Conservation (phyloP, 768 basidiomycete genomes). For the Trametes punicea region DNA sequence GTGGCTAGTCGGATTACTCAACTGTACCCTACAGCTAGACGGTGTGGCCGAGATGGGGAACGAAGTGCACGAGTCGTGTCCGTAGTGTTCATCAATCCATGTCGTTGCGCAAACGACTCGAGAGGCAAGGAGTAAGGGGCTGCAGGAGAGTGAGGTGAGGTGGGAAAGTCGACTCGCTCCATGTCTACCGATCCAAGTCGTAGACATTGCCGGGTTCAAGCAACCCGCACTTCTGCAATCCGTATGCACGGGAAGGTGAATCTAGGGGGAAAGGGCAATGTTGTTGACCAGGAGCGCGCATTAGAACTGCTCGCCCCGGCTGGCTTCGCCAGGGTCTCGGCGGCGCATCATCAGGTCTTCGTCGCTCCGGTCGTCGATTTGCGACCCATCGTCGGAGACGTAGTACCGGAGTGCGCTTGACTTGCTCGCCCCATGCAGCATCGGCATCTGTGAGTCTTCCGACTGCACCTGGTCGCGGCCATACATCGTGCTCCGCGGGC, state of each 20-base stretch:
- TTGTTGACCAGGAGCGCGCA: not conserved
- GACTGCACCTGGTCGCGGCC: slow-evolving; percentile 42
- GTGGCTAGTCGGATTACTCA: slow-evolving; percentile 19
- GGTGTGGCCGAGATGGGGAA: not conserved
- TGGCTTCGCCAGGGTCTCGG: slow-evolving; percentile 13
- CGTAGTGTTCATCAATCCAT: not conserved
- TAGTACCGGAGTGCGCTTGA: slow-evolving; percentile 56
- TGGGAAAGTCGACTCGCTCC: not conserved
- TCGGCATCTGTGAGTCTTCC: slow-evolving; percentile 55
- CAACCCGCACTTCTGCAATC: not conserved
- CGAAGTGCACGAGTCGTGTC: slow-evolving; percentile 3
- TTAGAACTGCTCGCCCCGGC: slow-evolving; percentile 18
- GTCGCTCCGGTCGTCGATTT: slow-evolving; percentile 30
- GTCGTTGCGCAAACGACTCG: not conserved
- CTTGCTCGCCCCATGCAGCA: slow-evolving; percentile 42
- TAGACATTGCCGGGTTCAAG: too few species aligned
- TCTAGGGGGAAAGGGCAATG: not conserved
- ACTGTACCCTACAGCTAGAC: slow-evolving; percentile 14
- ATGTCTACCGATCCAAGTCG: not conserved
- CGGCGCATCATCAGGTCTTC: slow-evolving; percentile 45
- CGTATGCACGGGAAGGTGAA: not conserved
- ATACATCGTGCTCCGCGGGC: slow-evolving; percentile 45
- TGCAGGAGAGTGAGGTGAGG: not conserved
- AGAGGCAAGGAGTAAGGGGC: not conserved
- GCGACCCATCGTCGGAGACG: slow-evolving; percentile 43